Base-by-base conservation (phyloP, 768 basidiomycete genomes). In the Lactifluus hygrophoroides region DNA sequence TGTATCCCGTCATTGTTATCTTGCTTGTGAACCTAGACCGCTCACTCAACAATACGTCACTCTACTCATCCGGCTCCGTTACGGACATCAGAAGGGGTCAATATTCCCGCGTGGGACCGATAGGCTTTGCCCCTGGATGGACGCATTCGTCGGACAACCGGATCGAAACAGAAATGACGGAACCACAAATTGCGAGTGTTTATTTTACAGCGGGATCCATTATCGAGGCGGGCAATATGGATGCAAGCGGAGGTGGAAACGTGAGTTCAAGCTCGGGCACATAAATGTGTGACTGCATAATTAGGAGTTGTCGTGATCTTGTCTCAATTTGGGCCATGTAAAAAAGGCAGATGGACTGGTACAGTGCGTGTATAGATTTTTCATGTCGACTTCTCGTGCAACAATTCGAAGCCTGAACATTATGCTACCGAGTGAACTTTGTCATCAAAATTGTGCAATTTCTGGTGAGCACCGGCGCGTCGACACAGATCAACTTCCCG, bases 401-500 rank as follows among this genome's bases (percentile, higher is more conserved):
- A 2, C 19, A 51, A 53, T 90, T 88, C 54, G 77, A 77, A 0
- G 74, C 68, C 35, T 83, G 79, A 13, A 83, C 74, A 3, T 78
- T 75, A 42, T 75, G 80, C 66, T 86, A 81, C 43, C 85, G 75
- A 34, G 79, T 82, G 67, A 89, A 86, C 66, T 90, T 67, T 35
- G 79, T 76, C 49, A 88, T 69, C 32, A 88, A 73, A 49, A 83
- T n/a, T n/a, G 77, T 40, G 79, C 72, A 89, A 65, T 90, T 88
- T 63, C 90, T 87, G 88, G n/a, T n/a, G n/a, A n/a, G 66, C 42
- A 14, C 49, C 32, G 37, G 11, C 5, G 14, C 7, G 5, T 16
- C 17, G 19, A 9, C 57, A n/a, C n/a, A 44, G 1, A 25, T 46
- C 19, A 25, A 52, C 37, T 19, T 43, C 40, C 23, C n/a, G n/a